These are phyloP conservation scores for Cercophora sp. DNA, from an alignment of 495 filamentous ascomycete genomes.

Conservation along the genomic window DNA sequence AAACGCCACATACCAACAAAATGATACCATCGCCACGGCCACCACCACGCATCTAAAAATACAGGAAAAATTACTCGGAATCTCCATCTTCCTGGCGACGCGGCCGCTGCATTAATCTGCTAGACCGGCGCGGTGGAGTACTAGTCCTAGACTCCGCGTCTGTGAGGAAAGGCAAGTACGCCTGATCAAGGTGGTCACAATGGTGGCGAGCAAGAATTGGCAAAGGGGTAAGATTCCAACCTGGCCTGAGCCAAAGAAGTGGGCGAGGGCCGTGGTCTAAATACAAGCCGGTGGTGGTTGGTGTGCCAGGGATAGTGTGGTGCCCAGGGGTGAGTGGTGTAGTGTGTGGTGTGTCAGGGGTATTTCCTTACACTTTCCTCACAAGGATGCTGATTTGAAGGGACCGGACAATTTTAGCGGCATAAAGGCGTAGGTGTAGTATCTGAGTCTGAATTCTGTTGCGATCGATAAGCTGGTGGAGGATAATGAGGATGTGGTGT, in stretches of 20 bases:
- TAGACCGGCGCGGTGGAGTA: too few relatives aligned
- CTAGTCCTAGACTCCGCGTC: too few relatives aligned
- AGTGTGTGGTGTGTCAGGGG: background rate
- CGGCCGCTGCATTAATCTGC: too few relatives aligned
- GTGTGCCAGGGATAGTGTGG: background rate
- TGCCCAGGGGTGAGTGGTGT: background rate
- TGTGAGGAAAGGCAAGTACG: background rate
- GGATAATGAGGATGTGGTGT: constrained; percentile 28
- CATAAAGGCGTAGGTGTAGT: constrained; percentile 16
- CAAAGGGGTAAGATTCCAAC: background rate
- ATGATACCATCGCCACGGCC: too few relatives aligned
- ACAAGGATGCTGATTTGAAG: constrained; percentile 34
- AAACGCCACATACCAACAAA: too few relatives aligned
- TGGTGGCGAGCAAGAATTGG: background rate
- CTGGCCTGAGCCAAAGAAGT: background rate
- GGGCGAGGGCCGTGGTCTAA: background rate
- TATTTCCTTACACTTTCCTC: background rate
- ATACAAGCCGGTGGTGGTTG: background rate
- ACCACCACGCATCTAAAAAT: too few relatives aligned
- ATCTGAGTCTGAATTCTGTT: constrained; percentile 17
- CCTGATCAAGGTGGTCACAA: background rate
- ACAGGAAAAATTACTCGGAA: too few relatives aligned
- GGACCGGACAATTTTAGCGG: constrained; percentile 27
- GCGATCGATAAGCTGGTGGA: constrained; percentile 25
- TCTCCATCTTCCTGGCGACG: too few relatives aligned